Conservation (phyloP, 148 eudicot genomes). For the Amaranthus hypochondriacus region DNA sequence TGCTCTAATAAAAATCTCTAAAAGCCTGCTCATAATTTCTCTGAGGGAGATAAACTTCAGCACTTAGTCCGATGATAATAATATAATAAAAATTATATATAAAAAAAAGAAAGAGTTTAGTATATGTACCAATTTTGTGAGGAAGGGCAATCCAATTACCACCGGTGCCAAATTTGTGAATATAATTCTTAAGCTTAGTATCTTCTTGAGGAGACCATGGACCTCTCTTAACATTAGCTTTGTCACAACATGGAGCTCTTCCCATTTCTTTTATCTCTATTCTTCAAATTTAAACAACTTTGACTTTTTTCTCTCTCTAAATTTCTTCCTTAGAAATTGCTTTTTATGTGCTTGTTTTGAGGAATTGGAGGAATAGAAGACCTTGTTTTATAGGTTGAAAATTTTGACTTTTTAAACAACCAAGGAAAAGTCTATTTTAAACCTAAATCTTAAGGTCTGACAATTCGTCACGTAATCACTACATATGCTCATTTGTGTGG, state of each 20-base stretch:
- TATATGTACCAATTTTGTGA: slow-evolving; percentile 66
- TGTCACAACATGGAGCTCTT: slow-evolving; percentile 92
- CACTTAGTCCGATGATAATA: too few species aligned
- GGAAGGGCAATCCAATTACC: slow-evolving; percentile 94
- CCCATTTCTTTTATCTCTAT: slow-evolving; percentile 43
- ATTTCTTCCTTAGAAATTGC: slow-evolving; percentile 8
- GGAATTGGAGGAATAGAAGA: slow-evolving; percentile 38
- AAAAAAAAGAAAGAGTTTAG: too few species aligned
- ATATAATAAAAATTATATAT: too few species aligned
- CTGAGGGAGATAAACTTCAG: too few species aligned
- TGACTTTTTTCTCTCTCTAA: slow-evolving; percentile 6
- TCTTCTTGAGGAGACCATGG: slow-evolving; percentile 97
- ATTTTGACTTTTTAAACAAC: slow-evolving; percentile 22
- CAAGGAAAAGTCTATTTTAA: slow-evolving; percentile 18
- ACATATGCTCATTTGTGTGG: too few species aligned
- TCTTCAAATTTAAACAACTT: neutral
- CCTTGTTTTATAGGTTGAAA: slow-evolving; percentile 64
- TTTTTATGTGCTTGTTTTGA: slow-evolving; percentile 12
- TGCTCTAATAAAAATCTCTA: too few species aligned
- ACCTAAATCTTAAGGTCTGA: neutral
- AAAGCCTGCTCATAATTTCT: too few species aligned
- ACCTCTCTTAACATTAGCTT: slow-evolving; percentile 79
- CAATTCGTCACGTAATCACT: too few species aligned
- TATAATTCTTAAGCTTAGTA: slow-evolving; percentile 76
- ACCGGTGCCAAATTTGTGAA: slow-evolving; percentile 69